phyloP scores from a whole-genome alignment of 768 basidiomycete genomes.

The Chiua virens region DNA sequence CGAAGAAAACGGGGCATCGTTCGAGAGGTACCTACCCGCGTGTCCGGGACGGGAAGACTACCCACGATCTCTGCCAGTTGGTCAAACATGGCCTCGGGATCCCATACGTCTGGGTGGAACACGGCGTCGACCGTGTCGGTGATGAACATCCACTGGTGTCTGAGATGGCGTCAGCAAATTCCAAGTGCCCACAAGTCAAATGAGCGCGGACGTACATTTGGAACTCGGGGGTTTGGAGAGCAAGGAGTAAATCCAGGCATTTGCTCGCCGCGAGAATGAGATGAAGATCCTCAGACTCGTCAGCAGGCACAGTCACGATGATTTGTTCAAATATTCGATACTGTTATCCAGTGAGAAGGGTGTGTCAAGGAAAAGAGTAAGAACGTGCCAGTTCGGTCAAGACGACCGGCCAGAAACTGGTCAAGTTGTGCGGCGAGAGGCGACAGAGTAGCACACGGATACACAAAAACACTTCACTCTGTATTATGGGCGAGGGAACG shows the following conservation, averaged over 20 bases:
- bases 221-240: slow-evolving; percentile 95
- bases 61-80: slow-evolving; percentile 81
- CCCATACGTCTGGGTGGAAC: slow-evolving; percentile 81
- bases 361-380: neutral
- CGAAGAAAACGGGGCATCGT: too few relatives aligned
- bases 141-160: slow-evolving; percentile 98
- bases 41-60: slow-evolving; percentile 55
- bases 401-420: slow-evolving; percentile 96
- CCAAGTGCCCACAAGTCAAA: neutral
- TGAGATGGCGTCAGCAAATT: slow-evolving; percentile 28
- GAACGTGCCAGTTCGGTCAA: slow-evolving; percentile 80
- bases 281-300: slow-evolving; percentile 83
- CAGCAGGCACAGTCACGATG: slow-evolving; percentile 65
- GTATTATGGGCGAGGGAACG: slow-evolving; percentile 77
- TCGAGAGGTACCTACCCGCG: slow-evolving; percentile 16
- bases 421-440: slow-evolving; percentile 85
- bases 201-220: slow-evolving; percentile 68
- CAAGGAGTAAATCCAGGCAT: slow-evolving; percentile 88
- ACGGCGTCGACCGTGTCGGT: slow-evolving; percentile 97
- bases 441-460: slow-evolving; percentile 89
- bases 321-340: slow-evolving; percentile 88
- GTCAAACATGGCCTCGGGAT: slow-evolving; percentile 88
- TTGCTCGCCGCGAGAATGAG: slow-evolving; percentile 89
- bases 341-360: slow-evolving; percentile 39
- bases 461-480: slow-evolving; percentile 93